phyloP scores from a whole-genome alignment of 164 flowering plant species.

The Tetracentron sinense region DNA sequence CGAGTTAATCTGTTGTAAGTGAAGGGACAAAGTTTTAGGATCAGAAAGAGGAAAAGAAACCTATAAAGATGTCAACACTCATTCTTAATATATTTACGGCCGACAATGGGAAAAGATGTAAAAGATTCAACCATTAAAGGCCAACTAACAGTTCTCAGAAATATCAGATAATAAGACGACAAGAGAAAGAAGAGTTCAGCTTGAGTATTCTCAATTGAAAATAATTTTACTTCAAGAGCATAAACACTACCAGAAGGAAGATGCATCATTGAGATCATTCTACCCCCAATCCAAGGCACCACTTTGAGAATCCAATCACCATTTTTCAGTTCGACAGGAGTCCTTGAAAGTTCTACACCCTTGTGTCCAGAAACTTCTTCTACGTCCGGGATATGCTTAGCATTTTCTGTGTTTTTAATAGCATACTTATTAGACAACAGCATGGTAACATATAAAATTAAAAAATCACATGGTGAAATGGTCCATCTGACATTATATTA shows the following conservation, averaged over 20 bases:
- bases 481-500: no score
- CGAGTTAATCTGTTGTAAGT: no score
- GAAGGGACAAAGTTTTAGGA: no score
- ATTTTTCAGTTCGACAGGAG: slow-evolving; percentile 67
- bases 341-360: slow-evolving; percentile 64
- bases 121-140: no score
- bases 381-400: slow-evolving; percentile 58
- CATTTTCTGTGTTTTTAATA: slow-evolving; percentile 48
- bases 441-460: background rate
- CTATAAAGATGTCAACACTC: no score
- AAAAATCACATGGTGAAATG: no score
- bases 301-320: slow-evolving; percentile 79
- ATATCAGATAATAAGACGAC: background rate
- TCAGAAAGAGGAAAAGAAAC: no score
- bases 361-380: slow-evolving; percentile 46
- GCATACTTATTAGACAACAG: background rate
- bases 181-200: background rate
- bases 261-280: slow-evolving; percentile 87
- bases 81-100: no score
- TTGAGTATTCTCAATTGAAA: background rate
- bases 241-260: slow-evolving; percentile 66
- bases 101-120: no score
- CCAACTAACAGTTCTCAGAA: no score
- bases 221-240: background rate
- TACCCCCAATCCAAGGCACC: slow-evolving; percentile 96